Evolutionary conservation across 75 land plant species (phyloP).

Genomic region (Sequoia sempervirens): DNA sequence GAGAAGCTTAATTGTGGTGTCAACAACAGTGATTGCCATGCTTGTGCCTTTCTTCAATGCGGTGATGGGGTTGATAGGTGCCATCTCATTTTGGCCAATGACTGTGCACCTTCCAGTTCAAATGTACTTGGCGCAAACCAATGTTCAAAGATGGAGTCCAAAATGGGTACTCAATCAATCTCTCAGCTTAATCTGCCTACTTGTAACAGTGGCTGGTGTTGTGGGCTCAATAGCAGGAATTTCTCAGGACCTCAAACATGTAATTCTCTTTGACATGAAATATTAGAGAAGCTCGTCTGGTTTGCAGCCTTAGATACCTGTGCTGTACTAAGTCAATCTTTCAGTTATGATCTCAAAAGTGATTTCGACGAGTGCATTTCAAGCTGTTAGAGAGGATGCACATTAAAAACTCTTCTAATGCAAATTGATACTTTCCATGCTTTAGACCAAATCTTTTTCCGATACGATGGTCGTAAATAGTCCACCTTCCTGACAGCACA

Average conservation of each 20-base stretch:
- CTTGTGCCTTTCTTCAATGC: conserved; percentile 31
- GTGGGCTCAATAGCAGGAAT: conserved; percentile 23
- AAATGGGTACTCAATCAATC: conserved; percentile 14
- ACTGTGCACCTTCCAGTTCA: conserved; percentile 30
- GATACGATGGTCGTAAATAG: too few relatives aligned
- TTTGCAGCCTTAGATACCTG: too few relatives aligned
- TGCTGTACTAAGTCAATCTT: too few relatives aligned
- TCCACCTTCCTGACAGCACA: too few relatives aligned
- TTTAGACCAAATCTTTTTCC: neutral
- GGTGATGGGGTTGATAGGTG: conserved; percentile 24
- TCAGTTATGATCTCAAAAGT: too few relatives aligned
- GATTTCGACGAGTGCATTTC: neutral
- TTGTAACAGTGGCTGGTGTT: conserved; percentile 17
- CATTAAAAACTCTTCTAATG: too few relatives aligned
- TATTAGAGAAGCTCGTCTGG: neutral
- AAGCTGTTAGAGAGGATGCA: neutral
- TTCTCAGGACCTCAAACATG: conserved; percentile 5
- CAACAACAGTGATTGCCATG: conserved; percentile 26
- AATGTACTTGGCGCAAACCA: conserved; percentile 15
- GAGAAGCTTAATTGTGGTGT: conserved; percentile 16
- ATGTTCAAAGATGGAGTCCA: neutral
- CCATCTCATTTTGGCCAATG: conserved; percentile 24
- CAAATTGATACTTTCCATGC: neutral
- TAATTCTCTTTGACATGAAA: neutral
- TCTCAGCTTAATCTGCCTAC: conserved; percentile 14